A percentile compares a stretch with the other conserved stretches of the same genome.
Conservation (phyloP, 2,329 filamentous ascomycete genomes). For the Colletotrichum simmondsii region DNA sequence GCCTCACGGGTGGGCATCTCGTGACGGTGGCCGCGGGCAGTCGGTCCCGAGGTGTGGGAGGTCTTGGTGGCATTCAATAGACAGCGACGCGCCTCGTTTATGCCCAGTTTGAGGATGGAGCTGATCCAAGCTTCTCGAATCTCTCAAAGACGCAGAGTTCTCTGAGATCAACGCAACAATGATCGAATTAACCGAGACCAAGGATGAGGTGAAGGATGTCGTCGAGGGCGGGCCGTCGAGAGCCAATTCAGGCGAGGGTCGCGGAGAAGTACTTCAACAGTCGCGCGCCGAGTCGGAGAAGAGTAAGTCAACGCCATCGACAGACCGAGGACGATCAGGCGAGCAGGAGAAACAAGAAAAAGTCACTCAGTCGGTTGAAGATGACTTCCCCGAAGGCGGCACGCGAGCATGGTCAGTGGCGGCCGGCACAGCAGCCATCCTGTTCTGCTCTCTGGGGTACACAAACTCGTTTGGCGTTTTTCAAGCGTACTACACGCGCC, state of each 20-base stretch:
- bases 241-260: background rate
- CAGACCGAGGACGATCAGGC: background rate
- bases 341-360: slow-evolving; percentile 17
- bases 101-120: no score
- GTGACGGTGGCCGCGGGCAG: background rate
- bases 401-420: slow-evolving; percentile 54
- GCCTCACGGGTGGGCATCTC: background rate
- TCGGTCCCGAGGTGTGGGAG: background rate
- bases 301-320: background rate
- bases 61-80: background rate
- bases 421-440: slow-evolving; percentile 44
- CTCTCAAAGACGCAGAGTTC: no score
- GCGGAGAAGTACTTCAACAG: background rate
- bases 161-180: background rate
- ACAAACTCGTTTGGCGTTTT: slow-evolving; percentile 42
- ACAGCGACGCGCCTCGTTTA: background rate
- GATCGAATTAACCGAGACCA: background rate
- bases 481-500: slow-evolving; percentile 40
- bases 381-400: slow-evolving; percentile 44
- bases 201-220: background rate
- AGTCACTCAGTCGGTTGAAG: background rate
- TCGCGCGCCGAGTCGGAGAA: background rate
- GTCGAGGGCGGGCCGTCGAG: background rate
- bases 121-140: background rate
- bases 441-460: slow-evolving; percentile 44